Base-by-base conservation (phyloP, 176 grass and related monocot species). In the Thinopyrum elongatum region DNA sequence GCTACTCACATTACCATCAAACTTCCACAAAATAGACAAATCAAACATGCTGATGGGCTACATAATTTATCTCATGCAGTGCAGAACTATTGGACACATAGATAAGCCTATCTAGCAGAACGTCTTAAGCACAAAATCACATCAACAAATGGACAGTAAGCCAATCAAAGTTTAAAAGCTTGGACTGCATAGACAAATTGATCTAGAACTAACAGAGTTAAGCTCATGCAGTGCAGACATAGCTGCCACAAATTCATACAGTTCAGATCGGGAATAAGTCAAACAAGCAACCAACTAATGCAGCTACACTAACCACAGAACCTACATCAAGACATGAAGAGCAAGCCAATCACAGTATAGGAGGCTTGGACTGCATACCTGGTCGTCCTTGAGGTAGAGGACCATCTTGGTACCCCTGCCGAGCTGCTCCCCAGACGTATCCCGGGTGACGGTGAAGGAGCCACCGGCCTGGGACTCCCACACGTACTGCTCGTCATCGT, bases 391-490 rank as follows among this genome's bases (percentile, higher is more conserved):
- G 25, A 97, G 91, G 75, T 79, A 93, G 31, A 97, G 94, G 7
- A 92, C 93, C 17, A 97, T 94, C 86, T 97, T 97, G 7, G 94
- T 97, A 22, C 86, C 92, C 57, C 92, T 82, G n/a, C 94, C 94
- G n/a, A 97, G 91, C 65, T 74, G 87, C 80, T 95, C 94, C 1
- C 94, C 91, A 7, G 93, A 88, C 10, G 87, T 86, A 7, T 93
- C 94, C 66, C 94, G 90, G 0, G 94, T 91, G 5, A 96, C 94
- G 7, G 94, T 93, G 78, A 96, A 96, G 6, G 94, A 96, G 2
- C 94, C 94, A 12, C 94, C 94, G 2, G 94, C 89, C 89, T 97
- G 94, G 2, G 94, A 93, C 82, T 97, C 94, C 91, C 91, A 97
- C 44, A 97, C 79, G 23, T 97, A 97, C 94, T 97, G 89, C 85